A percentile compares a stretch with the other conserved stretches of the same genome.
These are phyloP conservation scores for Phytopythium vexans DNA, from an alignment of 352 stramenopile genomes.

Conservation along the genomic window DNA sequence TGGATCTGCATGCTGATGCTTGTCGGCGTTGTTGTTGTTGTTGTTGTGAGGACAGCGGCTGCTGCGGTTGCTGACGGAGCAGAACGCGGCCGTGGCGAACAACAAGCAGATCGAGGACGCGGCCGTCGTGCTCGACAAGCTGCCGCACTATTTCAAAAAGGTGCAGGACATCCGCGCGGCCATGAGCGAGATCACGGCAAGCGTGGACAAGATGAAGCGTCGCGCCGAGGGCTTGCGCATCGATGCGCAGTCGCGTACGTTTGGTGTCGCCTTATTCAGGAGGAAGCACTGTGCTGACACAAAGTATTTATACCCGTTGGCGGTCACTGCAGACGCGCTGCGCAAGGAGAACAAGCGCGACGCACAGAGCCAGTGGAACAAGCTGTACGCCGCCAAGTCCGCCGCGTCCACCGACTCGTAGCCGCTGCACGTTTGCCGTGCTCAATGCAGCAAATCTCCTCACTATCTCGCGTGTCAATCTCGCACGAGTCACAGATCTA, in stretches of 20 bases:
- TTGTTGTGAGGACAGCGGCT: slow-evolving; percentile 31
- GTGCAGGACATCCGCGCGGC: slow-evolving; percentile 56
- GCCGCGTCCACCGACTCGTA: slow-evolving; percentile 7
- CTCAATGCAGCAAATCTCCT: not conserved
- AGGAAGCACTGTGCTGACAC: not conserved
- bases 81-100: slow-evolving; percentile 44
- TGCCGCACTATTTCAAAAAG: slow-evolving; percentile 67
- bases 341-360: slow-evolving; percentile 82
- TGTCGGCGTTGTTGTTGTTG: not conserved
- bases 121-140: slow-evolving; percentile 61
- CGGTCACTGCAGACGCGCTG: slow-evolving; percentile 49
- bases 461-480: slow-evolving; percentile 13
- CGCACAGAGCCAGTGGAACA: slow-evolving; percentile 73
- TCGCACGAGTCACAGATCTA: slow-evolving; percentile 8
- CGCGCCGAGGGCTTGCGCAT: slow-evolving; percentile 64
- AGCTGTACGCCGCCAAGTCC: slow-evolving; percentile 67
- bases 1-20: slow-evolving; percentile 1
- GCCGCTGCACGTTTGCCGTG: too few relatives aligned
- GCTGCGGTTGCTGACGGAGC: slow-evolving; percentile 38
- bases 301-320: slow-evolving; percentile 4
- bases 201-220: slow-evolving; percentile 68
- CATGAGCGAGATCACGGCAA: slow-evolving; percentile 57
- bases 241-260: slow-evolving; percentile 74
- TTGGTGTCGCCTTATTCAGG: not conserved
- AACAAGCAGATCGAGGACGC: slow-evolving; percentile 63